Evolutionary conservation across 129 eudicot genomes (phyloP), one percentile per base, ranked within the genome.

Genomic region (Flaveria robusta): DNA sequence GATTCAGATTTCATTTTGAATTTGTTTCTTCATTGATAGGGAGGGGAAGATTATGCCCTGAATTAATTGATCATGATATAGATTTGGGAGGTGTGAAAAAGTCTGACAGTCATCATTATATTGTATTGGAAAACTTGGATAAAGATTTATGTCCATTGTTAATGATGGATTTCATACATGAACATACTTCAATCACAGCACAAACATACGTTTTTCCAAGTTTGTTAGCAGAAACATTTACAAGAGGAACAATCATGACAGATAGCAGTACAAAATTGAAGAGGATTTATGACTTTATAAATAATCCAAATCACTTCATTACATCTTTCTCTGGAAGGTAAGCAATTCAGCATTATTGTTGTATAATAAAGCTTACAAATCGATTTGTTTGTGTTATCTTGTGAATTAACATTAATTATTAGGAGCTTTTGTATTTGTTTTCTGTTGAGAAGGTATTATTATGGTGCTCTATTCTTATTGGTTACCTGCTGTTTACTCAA

Each of bases 261-360:
- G 85, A 84, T 73, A 80, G 79, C 72, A 51, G 20, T 59, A 51
- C 55, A 77, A 82, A 87, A 51, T 71, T 86, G 58, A 77, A 76
- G 74, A 88, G 47, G 49, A 72, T 92, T 54, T 71, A 63, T 68
- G 76, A 87, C 7, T 92, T 87, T 65, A 45, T 92, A 82, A 71
- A 50, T 70, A 87, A 82, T 75, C 89, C 91, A 20, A 77, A 85
- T 74, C 88, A 87, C 71, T 55, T 86, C 23, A 87, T 91, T 45
- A 74, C 79, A 62, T 89, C 96, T 37, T 83, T 85, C 59, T 82
- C 74, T 51, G 92, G 97, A 85, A 91, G 96, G 96, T 91, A 85
- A 59, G 66, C 45, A 66, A 68, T 39, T 74, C 42, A 13, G 18
- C 67, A 74, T 37, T 24, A 14, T 45, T 70, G 18, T 4, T 60